Evolutionary conservation across 2,329 filamentous ascomycete genomes (phyloP).

Genomic region (Aspergillus chevalieri): DNA sequence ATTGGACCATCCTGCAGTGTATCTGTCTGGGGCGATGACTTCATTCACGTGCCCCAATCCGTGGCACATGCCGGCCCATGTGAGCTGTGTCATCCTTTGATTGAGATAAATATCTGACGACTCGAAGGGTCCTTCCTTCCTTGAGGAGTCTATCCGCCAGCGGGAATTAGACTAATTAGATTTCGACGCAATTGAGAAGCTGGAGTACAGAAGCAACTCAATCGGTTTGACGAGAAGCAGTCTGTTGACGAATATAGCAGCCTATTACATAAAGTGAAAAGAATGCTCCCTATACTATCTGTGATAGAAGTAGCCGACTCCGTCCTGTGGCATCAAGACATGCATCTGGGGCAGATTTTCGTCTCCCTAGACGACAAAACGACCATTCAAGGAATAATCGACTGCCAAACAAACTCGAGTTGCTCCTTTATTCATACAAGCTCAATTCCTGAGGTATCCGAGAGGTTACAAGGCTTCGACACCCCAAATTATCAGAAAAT

Average conservation of each 20-base stretch:
- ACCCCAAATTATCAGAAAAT: no score
- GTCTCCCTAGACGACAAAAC: conserved; percentile 14
- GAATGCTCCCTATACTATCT: conserved; percentile 10
- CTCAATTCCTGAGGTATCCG: conserved; percentile 5
- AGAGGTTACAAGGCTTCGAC: no score
- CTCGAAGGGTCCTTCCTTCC: conserved; percentile 9
- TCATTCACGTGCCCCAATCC: not conserved
- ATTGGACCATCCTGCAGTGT: conserved; percentile 8
- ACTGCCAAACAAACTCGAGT: conserved; percentile 18
- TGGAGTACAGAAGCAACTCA: conserved; percentile 11
- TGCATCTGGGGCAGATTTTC: conserved; percentile 21
- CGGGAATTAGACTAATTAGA: conserved; percentile 11
- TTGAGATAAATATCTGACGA: conserved; percentile 3
- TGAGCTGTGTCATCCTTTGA: conserved; percentile 5
- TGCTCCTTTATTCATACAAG: conserved; percentile 18
- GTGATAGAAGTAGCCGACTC: conserved; percentile 8
- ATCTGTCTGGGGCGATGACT: conserved; percentile 1
- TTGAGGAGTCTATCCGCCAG: conserved; percentile 8
- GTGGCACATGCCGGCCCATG: conserved; percentile 10
- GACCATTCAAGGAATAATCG: conserved; percentile 18
- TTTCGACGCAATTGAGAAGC: not conserved
- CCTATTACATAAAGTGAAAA: conserved; percentile 10
- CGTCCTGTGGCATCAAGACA: conserved; percentile 8
- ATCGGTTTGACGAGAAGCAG: conserved; percentile 9
- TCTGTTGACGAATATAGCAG: conserved; percentile 12